These are phyloP conservation scores for Colletotrichum noveboracense DNA, from an alignment of 2,329 filamentous ascomycete species.

Conservation along the genomic window DNA sequence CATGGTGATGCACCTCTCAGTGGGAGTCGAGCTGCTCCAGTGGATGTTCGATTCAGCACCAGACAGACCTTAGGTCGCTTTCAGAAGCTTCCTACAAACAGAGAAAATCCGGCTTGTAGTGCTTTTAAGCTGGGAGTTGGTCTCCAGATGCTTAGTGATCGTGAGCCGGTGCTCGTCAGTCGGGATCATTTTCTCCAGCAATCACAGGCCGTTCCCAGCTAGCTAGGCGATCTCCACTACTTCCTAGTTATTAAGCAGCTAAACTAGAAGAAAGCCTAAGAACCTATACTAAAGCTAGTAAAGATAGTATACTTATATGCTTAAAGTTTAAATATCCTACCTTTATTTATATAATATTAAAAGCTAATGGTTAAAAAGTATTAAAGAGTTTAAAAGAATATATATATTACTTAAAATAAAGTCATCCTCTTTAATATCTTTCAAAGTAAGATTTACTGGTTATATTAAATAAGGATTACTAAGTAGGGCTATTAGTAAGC, in stretches of 20 bases:
- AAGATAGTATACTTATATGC: too few species aligned
- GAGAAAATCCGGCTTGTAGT: neutral
- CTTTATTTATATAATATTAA: too few species aligned
- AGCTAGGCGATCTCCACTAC: neutral
- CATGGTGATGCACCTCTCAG: neutral
- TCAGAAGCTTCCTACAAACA: neutral
- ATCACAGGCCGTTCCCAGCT: slow-evolving; percentile 1
- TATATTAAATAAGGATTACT: neutral
- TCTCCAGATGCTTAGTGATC: neutral
- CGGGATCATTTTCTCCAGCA: slow-evolving; percentile 18
- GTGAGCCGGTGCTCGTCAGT: neutral
- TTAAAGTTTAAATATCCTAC: too few species aligned
- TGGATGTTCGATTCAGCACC: neutral
- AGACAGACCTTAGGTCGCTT: neutral
- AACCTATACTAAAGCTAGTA: too few species aligned
- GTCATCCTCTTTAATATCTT: too few species aligned
- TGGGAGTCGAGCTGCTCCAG: neutral
- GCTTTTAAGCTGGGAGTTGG: neutral
- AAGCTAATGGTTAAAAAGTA: too few species aligned
- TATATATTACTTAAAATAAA: too few species aligned
- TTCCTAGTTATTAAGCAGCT: neutral
- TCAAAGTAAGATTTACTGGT: too few species aligned
- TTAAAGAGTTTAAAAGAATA: too few species aligned
- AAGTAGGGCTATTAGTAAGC: too few species aligned
- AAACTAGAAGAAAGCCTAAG: too few species aligned